Percentiles rank a stretch among this genome's conserved stretches.
These are phyloP conservation scores for Conticribra weissflogii DNA, from an alignment of 108 stramenopile species.

Conservation along the genomic window DNA sequence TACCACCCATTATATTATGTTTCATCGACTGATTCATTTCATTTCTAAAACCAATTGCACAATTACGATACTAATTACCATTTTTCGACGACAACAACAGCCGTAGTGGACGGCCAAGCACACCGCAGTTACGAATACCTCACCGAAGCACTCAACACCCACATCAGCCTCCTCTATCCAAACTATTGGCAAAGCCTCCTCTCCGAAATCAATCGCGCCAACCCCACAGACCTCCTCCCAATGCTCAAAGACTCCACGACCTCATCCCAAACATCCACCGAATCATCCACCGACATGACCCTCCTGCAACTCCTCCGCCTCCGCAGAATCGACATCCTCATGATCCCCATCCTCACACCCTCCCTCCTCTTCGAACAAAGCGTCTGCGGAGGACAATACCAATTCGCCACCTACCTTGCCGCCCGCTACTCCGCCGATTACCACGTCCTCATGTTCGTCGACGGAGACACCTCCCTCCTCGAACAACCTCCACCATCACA, in stretches of 20 bases:
- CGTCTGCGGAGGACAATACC: slow-evolving; percentile 30
- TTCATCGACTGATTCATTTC: no score
- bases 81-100: no score
- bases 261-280: no score
- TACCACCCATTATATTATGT: no score
- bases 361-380: slow-evolving; percentile 18
- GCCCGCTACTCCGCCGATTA: slow-evolving; percentile 31
- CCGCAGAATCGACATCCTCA: slow-evolving; percentile 22
- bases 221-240: slow-evolving; percentile 13
- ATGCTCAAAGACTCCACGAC: slow-evolving; percentile 3
- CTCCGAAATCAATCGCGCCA: background rate
- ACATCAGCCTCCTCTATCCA: background rate
- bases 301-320: slow-evolving; percentile 13
- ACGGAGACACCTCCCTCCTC: slow-evolving; percentile 24
- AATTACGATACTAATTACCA: no score
- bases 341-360: slow-evolving; percentile 24
- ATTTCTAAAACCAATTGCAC: no score
- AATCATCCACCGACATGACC: background rate
- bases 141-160: slow-evolving; percentile 8
- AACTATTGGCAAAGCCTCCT: slow-evolving; percentile 11
- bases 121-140: slow-evolving; percentile 10
- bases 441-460: slow-evolving; percentile 27
- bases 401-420: slow-evolving; percentile 17
- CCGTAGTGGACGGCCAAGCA: slow-evolving; percentile 31
- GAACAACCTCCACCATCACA: no score